Conservation (phyloP, 768 basidiomycete genomes). For the Lepiota brunneoincarnata region DNA sequence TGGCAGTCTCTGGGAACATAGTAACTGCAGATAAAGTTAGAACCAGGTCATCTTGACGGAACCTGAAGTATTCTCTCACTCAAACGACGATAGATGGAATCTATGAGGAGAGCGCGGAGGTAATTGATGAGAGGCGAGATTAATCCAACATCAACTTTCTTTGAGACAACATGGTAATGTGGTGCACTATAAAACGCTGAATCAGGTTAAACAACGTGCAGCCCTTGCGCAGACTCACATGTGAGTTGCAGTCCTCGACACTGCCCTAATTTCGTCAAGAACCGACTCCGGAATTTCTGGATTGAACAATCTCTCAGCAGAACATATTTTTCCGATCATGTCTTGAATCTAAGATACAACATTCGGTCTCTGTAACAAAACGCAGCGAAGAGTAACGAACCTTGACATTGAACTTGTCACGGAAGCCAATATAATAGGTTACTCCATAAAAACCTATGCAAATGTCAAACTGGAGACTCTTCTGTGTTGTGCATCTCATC, state of each 20-base stretch:
- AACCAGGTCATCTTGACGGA: not conserved
- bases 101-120: slow-evolving; percentile 50
- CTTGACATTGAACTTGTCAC: slow-evolving; percentile 55
- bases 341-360: slow-evolving; percentile 33
- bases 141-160: slow-evolving; percentile 28
- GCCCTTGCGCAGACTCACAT: slow-evolving; percentile 39
- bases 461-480: not conserved
- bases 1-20: slow-evolving; percentile 63
- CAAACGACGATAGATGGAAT: slow-evolving; percentile 60
- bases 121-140: slow-evolving; percentile 35
- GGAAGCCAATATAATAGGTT: slow-evolving; percentile 58
- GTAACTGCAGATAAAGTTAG: slow-evolving; percentile 31
- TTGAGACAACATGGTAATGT: slow-evolving; percentile 54
- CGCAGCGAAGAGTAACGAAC: slow-evolving; percentile 17
- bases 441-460: slow-evolving; percentile 56
- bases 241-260: slow-evolving; percentile 46
- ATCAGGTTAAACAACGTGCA: not conserved
- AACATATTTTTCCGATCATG: slow-evolving; percentile 48
- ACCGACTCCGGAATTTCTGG: slow-evolving; percentile 23
- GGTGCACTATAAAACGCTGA: slow-evolving; percentile 35
- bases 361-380: not conserved
- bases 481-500: not conserved
- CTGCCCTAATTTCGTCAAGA: slow-evolving; percentile 38
- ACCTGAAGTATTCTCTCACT: slow-evolving; percentile 29
- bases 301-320: slow-evolving; percentile 41